Evolutionary conservation across 305 asterid species (phyloP), one percentile per base, ranked within the genome.

Genomic region (Plantago lanceolata): DNA sequence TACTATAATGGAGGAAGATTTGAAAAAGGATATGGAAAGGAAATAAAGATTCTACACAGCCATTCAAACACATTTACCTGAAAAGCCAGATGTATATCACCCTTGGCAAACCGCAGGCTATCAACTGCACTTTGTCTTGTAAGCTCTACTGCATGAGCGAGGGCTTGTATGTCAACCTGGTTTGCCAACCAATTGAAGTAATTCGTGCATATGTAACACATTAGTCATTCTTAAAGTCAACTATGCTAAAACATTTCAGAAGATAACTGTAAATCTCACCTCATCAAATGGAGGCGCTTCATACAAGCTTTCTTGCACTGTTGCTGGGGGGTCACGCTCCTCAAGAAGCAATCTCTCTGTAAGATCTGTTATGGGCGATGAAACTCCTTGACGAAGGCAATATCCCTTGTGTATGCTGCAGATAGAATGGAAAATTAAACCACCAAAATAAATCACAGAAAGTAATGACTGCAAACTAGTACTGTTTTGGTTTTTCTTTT

Each of bases 241-340:
- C 61, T 16, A 31, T 16, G 17, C n/a, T 4, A 18, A 24, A 18
- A 53, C 44, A 21, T 37, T 56, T 11, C 54, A 28, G 55, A 57
- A 26, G 9, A 16, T 45, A 45, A 29, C 18, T 48, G 33, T 63
- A 48, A 71, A 65, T 58, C 75, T 69, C 61, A 89, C 99, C 97
- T 93, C 99, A 71, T 90, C 92, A 81, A 93, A 93, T 59, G 96
- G 96, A 68, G 99, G 94, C 51, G 90, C 94, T 76, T 90, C 97
- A 70, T 68, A 83, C 72, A 77, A 76, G 76, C 87, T 82, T 70
- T 93, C 97, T 65, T 76, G 92, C 3, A 87, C 81, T 67, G 82
- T 82, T 59, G 96, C 94, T 57, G 95, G 91, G 48, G 88, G 89
- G 68, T 94, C 99, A 16, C 94, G 93, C 66, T 90, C 97, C 82